A percentile compares a stretch with the other conserved stretches of the same genome.
Evolutionary conservation across 306 rosid species (phyloP).

Genomic region (Malus sylvestris): DNA sequence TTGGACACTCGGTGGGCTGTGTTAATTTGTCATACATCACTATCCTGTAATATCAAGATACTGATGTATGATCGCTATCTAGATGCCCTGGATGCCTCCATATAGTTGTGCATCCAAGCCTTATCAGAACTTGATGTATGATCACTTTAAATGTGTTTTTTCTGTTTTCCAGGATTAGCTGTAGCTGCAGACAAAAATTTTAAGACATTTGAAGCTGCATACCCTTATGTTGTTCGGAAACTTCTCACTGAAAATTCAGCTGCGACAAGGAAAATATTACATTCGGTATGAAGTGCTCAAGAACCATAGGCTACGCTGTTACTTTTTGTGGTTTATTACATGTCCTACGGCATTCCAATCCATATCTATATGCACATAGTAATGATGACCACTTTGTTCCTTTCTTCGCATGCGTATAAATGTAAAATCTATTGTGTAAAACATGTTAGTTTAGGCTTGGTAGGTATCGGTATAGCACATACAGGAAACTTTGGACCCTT

Average conservation of each 20-base stretch:
- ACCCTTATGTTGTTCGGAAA: constrained; percentile 82
- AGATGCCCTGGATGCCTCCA: background rate
- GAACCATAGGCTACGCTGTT: background rate
- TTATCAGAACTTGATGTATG: too few relatives aligned
- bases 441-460: constrained; percentile 1
- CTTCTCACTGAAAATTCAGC: constrained; percentile 85
- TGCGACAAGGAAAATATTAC: constrained; percentile 59
- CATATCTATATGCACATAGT: background rate
- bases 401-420: background rate
- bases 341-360: background rate
- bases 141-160: background rate
- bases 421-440: background rate
- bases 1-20: background rate
- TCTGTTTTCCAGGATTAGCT: constrained; percentile 62
- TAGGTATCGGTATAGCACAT: background rate
- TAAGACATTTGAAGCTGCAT: constrained; percentile 95
- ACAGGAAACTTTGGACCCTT: background rate
- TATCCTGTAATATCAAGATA: background rate
- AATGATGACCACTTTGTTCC: background rate
- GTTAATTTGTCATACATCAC: background rate
- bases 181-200: constrained; percentile 66
- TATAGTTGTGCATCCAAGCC: too few relatives aligned
- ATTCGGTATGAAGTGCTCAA: constrained; percentile 48
- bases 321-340: background rate
- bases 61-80: background rate